Evolutionary conservation across 2,329 filamentous ascomycete species (phyloP), one percentile per base, ranked within the genome.

Genomic region (Botrytis pseudocinerea): DNA sequence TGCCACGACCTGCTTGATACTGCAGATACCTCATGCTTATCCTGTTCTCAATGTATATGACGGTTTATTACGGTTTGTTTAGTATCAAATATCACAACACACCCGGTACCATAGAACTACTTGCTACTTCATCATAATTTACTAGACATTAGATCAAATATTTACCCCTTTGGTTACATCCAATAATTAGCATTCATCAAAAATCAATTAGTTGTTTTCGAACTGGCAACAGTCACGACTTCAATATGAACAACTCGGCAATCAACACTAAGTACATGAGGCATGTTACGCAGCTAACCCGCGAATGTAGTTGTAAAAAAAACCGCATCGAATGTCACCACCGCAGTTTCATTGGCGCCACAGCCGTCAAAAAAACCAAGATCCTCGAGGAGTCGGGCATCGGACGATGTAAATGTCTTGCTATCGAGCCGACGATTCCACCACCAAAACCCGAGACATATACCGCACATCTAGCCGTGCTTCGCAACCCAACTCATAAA

Each of bases 371-470:
- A 4, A 51, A n/a, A 28, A 20, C 14, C 14, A n/a, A 28, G 14
- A n/a, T 6, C 5, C 7, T 20, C 16, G 16, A 20, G 38, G 14
- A 44, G 14, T 10, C 38, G 25, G 1, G 10, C 4, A 1, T 6
- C 18, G n/a, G 2, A 57, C 6, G 3, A 10, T 1, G 8, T 16
- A 5, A 20, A 63, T 25, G 8, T 6, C 14, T 12, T 63, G 40
- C 8, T 9, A 32, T 57, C 5, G 16, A 28, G 18, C 18, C 40
- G 16, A 57, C 4, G 4, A 22, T 25, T 5, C 38, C 65, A 16
- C 38, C 65, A 44, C 48, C 65, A 12, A 48, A 40, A n/a, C 65
- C 65, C n/a, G 38, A 69, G 14, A 22, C 48, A 32, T 62, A 62
- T 10, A 44, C 10, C 1, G 51, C 9, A 16, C 65, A 68, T 42